Conservation (phyloP, 352 stramenopile genomes). For the Ophiocytium majus region DNA sequence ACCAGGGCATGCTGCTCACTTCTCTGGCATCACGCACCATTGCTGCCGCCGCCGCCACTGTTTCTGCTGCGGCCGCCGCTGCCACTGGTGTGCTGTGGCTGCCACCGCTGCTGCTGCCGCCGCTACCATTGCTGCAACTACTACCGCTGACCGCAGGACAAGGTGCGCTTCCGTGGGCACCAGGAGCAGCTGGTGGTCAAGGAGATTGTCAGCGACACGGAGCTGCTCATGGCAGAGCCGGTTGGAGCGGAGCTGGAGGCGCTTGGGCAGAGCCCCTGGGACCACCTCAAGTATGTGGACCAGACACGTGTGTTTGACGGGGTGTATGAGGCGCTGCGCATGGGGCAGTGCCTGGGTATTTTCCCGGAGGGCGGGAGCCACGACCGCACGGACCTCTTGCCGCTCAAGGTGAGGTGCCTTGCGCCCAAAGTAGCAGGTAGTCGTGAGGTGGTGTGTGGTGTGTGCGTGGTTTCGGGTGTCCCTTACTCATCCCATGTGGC, state of each 20-base stretch:
- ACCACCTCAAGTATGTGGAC: conserved; percentile 83
- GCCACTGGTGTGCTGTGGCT: too few relatives aligned
- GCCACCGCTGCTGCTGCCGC: too few relatives aligned
- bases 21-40: too few relatives aligned
- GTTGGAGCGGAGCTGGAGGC: conserved; percentile 30
- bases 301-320: conserved; percentile 84
- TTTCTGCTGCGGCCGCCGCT: too few relatives aligned
- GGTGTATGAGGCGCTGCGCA: conserved; percentile 81
- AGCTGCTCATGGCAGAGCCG: conserved; percentile 65
- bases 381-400: conserved; percentile 92
- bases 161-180: conserved; percentile 71
- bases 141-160: conserved; percentile 63
- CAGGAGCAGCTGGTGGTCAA: conserved; percentile 68
- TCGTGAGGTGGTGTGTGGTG: too few relatives aligned
- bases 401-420: conserved; percentile 83
- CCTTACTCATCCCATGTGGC: too few relatives aligned
- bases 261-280: conserved; percentile 62
- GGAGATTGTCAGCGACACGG: conserved; percentile 75
- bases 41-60: too few relatives aligned
- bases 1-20: too few relatives aligned
- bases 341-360: conserved; percentile 85
- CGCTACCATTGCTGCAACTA: too few relatives aligned
- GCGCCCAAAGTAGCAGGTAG: too few relatives aligned
- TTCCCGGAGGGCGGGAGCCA: conserved; percentile 97
- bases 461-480: too few relatives aligned